Base-by-base conservation (phyloP, 2,329 filamentous ascomycete genomes). In the Epichloe sibirici region DNA sequence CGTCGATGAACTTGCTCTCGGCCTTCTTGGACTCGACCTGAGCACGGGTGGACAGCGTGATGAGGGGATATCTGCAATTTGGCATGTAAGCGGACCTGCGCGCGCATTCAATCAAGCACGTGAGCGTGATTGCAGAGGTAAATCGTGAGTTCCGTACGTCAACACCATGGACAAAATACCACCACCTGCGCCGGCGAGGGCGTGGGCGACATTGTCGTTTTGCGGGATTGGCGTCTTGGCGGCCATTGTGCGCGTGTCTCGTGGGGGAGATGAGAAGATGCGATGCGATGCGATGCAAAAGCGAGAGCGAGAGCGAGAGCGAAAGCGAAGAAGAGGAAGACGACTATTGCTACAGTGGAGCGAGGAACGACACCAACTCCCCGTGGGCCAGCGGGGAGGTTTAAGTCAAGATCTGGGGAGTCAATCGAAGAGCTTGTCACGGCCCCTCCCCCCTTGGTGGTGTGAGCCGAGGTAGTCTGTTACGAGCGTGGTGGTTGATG, bases 21-120 rank as follows among this genome's bases (percentile, higher is more conserved):
- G 90, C 89, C 62, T 90, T 89, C 71, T 88, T 93, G 54, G 93
- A 96, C 72, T 98, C 93, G 68, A 98, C 91, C 71, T 98, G 93
- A 44, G 93, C 93, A 66, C 93, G 87, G 37, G 93, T 98, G 23
- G 93, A 98, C 57, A 98, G 85, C 37, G 93, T 97, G 66, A 98
- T 95, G 62, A 98, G 83, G 43, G 93, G 93, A 70, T 97, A 97
- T 59, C 88, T 93, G 64, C 23, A 52, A 15, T 38, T 17, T 17
- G 38, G 37, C 39, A 31, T 43, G 48, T 53, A 40, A 53, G 52
- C 44, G 35, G n/a, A 11, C 17, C 17, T 28, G 46, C 39, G 39
- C 15, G 34, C 12, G 25, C 6, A n/a, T 23, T 17, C 31, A 39
- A 45, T 45, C 34, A 40, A 5, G 9, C 3, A 11, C 11, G 31